phyloP scores from a whole-genome alignment of 164 flowering plant genomes.

The Dillenia turbinata region DNA sequence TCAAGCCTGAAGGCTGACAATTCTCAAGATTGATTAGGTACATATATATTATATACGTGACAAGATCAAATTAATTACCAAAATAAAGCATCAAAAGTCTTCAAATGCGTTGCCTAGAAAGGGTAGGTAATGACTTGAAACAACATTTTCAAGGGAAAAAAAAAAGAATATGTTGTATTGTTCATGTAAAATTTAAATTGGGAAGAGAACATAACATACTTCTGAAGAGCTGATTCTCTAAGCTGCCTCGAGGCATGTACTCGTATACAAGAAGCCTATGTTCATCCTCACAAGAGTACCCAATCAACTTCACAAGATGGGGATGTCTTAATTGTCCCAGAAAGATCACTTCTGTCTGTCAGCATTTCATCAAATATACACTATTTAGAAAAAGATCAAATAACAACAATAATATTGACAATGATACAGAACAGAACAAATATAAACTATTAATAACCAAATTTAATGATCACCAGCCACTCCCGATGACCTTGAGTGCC shows the following conservation, averaged over 20 bases:
- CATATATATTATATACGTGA: too few species aligned
- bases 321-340: slow-evolving; percentile 63
- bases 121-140: too few species aligned
- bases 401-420: too few species aligned
- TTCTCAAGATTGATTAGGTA: too few species aligned
- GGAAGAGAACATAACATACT: slow-evolving; percentile 25
- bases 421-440: too few species aligned
- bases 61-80: too few species aligned
- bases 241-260: slow-evolving; percentile 63
- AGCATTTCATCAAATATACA: neutral
- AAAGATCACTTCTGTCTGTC: slow-evolving; percentile 62
- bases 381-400: slow-evolving; percentile 10
- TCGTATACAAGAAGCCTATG: slow-evolving; percentile 60
- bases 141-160: too few species aligned
- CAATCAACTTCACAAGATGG: slow-evolving; percentile 67
- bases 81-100: too few species aligned
- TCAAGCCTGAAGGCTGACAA: too few species aligned
- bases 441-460: too few species aligned
- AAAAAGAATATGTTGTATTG: neutral
- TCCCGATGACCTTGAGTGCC: slow-evolving; percentile 66
- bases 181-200: slow-evolving; percentile 26
- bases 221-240: slow-evolving; percentile 67
- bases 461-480: slow-evolving; percentile 51
- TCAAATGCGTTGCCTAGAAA: too few species aligned
- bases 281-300: slow-evolving; percentile 72